Percentiles rank a stretch among this genome's conserved stretches.
Evolutionary conservation across 441 rosid genomes (phyloP).

Genomic region (Jatropha podagrica): DNA sequence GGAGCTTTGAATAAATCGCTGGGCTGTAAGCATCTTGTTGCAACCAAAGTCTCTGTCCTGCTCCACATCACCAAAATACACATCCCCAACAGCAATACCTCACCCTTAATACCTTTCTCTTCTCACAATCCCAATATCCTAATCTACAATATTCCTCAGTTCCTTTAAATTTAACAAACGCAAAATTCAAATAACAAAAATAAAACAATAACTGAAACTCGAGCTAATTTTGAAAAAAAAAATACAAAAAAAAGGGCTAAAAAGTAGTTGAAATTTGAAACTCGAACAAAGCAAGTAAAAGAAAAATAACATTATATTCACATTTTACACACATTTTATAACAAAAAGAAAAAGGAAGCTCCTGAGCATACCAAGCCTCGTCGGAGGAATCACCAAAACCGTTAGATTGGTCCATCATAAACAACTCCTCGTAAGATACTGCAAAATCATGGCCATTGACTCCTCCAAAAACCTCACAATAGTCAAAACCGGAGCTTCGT

Average conservation of each 20-base stretch:
- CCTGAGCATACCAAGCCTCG: constrained; percentile 57
- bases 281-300: constrained; percentile 18
- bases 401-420: constrained; percentile 37
- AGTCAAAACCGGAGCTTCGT: constrained; percentile 63
- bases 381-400: constrained; percentile 56
- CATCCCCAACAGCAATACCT: background rate
- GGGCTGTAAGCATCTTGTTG: too few species aligned
- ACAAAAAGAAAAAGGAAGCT: background rate
- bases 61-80: too few species aligned
- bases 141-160: constrained; percentile 1
- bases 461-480: constrained; percentile 79
- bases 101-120: background rate
- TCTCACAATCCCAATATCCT: background rate
- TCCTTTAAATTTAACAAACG: background rate
- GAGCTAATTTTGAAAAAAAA: background rate
- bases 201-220: background rate
- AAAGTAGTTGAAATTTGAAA: constrained; percentile 7
- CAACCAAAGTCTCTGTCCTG: too few species aligned
- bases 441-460: constrained; percentile 55
- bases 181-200: background rate
- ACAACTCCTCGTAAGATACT: constrained; percentile 61
- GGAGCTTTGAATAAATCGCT: too few species aligned
- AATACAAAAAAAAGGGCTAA: too few species aligned
- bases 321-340: too few species aligned
- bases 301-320: background rate